These are phyloP conservation scores for Zymoseptoria ardabiliae DNA, from an alignment of 2,329 filamentous ascomycete species.

Conservation along the genomic window DNA sequence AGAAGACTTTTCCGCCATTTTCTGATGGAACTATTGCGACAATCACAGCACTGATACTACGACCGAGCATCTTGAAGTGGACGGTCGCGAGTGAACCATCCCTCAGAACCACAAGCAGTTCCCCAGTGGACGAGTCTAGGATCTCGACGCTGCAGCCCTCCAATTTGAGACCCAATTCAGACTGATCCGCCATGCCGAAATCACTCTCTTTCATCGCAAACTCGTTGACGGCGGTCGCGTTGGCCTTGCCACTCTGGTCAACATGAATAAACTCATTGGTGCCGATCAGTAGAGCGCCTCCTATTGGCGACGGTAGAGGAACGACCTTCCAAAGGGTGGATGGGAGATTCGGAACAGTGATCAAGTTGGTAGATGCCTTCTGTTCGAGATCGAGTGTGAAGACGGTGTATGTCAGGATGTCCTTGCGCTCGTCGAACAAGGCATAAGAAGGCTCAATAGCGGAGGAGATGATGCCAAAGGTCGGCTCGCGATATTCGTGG, in stretches of 20 bases:
- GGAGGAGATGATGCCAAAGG: constrained; percentile 87
- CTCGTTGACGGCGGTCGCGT: constrained; percentile 84
- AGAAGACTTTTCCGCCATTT: constrained; percentile 56
- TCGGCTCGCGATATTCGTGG: constrained; percentile 94
- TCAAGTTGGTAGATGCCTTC: constrained; percentile 82
- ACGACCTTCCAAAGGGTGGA: constrained; percentile 80
- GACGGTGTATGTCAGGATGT: constrained; percentile 83
- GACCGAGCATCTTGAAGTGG: constrained; percentile 78
- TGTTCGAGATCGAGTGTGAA: constrained; percentile 93
- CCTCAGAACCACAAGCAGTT: constrained; percentile 74
- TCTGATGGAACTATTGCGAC: constrained; percentile 58
- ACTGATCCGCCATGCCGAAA: constrained; percentile 81
- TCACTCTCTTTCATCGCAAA: constrained; percentile 77
- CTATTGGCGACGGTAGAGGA: constrained; percentile 75
- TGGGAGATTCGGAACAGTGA: constrained; percentile 77
- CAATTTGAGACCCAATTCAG: constrained; percentile 67
- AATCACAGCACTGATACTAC: constrained; percentile 81
- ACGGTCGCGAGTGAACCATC: constrained; percentile 69
- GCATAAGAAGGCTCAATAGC: constrained; percentile 65
- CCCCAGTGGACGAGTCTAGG: constrained; percentile 67
- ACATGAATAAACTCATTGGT: constrained; percentile 89
- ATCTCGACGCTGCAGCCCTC: constrained; percentile 75
- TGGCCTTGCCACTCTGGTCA: constrained; percentile 89
- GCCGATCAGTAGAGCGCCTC: constrained; percentile 79
- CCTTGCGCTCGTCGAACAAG: constrained; percentile 67